These are phyloP conservation scores for Cunninghamia lanceolata DNA, from an alignment of 75 land plant species.

Conservation along the genomic window DNA sequence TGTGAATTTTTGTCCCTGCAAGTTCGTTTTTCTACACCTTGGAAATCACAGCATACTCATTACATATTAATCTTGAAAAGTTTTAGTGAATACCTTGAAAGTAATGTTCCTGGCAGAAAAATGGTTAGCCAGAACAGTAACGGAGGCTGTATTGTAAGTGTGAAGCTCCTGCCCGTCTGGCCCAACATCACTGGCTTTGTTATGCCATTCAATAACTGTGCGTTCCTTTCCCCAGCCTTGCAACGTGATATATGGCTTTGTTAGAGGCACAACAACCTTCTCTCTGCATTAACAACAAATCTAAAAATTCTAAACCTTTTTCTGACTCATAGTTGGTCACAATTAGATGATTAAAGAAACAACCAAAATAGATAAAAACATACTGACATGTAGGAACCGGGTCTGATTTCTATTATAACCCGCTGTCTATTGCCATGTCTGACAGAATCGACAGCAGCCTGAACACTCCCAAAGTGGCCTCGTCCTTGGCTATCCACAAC, in stretches of 20 bases:
- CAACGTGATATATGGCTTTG: conserved; percentile 34
- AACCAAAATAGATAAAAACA: not conserved
- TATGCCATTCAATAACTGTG: conserved; percentile 27
- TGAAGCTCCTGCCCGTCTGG: conserved; percentile 23
- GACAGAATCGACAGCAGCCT: conserved; percentile 29
- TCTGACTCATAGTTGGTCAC: not conserved
- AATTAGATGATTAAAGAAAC: not conserved
- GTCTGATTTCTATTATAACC: conserved; percentile 16
- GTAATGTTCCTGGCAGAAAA: conserved; percentile 26
- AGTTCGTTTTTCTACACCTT: too few relatives aligned
- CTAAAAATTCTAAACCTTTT: not conserved
- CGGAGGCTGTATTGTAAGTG: conserved; percentile 34
- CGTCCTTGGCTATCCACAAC: conserved; percentile 13
- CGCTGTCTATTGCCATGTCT: conserved; percentile 7
- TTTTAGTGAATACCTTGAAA: conserved; percentile 18
- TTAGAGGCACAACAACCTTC: conserved; percentile 19
- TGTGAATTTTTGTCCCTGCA: too few relatives aligned
- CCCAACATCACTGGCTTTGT: conserved; percentile 29
- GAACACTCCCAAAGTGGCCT: conserved; percentile 16
- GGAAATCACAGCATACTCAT: too few relatives aligned
- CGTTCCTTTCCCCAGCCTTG: conserved; percentile 23
- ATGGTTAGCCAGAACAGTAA: conserved; percentile 22
- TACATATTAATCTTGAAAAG: too few relatives aligned
- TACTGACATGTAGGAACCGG: conserved; percentile 22
- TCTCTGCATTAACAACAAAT: conserved; percentile 23